Evolutionary conservation across 768 basidiomycete species (phyloP).

Genomic region (Mycena vulgaris): DNA sequence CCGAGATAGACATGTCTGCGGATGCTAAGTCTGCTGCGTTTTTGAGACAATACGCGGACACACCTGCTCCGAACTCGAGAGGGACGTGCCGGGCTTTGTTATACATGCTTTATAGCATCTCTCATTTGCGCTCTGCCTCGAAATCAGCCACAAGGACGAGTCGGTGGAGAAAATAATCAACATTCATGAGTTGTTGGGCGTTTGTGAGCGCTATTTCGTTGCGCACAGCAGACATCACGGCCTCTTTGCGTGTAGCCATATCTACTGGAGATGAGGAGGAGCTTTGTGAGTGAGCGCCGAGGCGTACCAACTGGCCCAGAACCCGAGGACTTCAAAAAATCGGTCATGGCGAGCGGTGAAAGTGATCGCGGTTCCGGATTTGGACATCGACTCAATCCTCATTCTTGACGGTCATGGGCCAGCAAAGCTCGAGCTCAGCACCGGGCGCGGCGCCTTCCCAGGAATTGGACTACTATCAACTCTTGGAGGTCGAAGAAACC

Average conservation of each 20-base stretch:
- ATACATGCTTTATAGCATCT: constrained; percentile 86
- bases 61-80: constrained; percentile 84
- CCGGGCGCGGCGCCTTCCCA: constrained; percentile 16
- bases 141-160: constrained; percentile 4
- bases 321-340: constrained; percentile 59
- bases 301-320: constrained; percentile 51
- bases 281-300: neutral
- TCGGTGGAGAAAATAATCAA: constrained; percentile 48
- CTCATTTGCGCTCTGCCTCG: constrained; percentile 79
- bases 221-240: constrained; percentile 74
- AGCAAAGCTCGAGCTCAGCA: constrained; percentile 37
- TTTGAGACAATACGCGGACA: constrained; percentile 22
- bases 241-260: constrained; percentile 64
- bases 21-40: neutral
- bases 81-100: constrained; percentile 78
- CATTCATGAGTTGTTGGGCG: constrained; percentile 88
- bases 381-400: neutral
- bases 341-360: constrained; percentile 59
- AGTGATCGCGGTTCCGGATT: constrained; percentile 8
- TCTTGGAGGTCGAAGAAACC: constrained; percentile 85
- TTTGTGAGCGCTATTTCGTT: constrained; percentile 81
- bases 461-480: constrained; percentile 80
- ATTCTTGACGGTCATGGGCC: constrained; percentile 21
- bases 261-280: constrained; percentile 49
- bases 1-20: constrained; percentile 79